A percentile compares a stretch with the other conserved stretches of the same genome.
Conservation (phyloP, 306 rosid species). For the Vicia sativa region DNA sequence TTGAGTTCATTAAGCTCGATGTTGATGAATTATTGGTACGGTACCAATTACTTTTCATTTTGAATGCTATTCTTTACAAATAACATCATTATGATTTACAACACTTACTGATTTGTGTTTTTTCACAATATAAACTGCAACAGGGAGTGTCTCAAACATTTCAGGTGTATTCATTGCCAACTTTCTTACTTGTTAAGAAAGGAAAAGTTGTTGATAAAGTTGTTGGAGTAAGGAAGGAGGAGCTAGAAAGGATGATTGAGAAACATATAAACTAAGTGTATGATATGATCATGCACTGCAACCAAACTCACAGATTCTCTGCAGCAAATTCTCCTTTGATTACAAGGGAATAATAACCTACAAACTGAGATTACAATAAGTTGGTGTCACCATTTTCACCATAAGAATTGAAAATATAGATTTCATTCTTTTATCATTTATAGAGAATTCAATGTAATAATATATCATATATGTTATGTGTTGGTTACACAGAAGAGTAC, state of each 20-base stretch:
- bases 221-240: constrained; percentile 69
- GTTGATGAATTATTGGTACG: constrained; percentile 71
- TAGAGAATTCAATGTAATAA: background rate
- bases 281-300: background rate
- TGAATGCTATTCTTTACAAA: too few species aligned
- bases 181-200: constrained; percentile 66
- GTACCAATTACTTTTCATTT: background rate
- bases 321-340: constrained; percentile 3
- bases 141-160: constrained; percentile 71
- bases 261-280: constrained; percentile 45
- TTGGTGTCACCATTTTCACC: constrained; percentile 14
- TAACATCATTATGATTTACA: too few species aligned
- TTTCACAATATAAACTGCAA: background rate
- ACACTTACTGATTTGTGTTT: background rate
- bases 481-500: background rate
- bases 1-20: constrained; percentile 70
- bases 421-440: constrained; percentile 30
- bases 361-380: constrained; percentile 35
- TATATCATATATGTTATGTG: background rate
- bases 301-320: constrained; percentile 3
- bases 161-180: constrained; percentile 68
- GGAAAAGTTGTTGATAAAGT: constrained; percentile 62
- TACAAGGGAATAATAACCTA: constrained; percentile 14
- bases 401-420: background rate
- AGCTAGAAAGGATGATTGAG: constrained; percentile 65